Base-by-base conservation (phyloP, 169 alveolate genomes). In the Toxoplasma gondii region DNA sequence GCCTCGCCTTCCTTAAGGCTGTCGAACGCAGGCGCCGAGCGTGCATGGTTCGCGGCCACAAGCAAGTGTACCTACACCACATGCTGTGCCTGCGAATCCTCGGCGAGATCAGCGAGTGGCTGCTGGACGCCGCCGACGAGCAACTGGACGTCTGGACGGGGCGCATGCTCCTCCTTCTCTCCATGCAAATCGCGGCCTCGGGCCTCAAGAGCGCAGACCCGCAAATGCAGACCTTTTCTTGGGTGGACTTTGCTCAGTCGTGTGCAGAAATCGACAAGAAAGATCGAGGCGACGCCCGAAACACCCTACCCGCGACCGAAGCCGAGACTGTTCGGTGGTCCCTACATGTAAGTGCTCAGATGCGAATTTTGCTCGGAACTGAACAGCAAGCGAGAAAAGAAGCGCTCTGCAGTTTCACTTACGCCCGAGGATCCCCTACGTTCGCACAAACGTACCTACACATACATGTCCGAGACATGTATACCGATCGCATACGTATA, bases 61-160 rank as follows among this genome's bases (percentile, higher is more conserved):
- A 44, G 53, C 90, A 82, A 67, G 90, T 82, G 90, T 82, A 82
- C 38, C 69, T 82, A 4, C 90, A 41, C 67, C 70, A 5, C 78
- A 83, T 88, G 94, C 80, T 92, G 39, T 67, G 78, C 2, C 81
- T 92, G 78, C 92, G 94, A 43, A 80, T 92, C 22, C 69, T 92
- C 53, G 94, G 94, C 2, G 92, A 53, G 22, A 53, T 70, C 78
- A 69, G 94, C 54, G 92, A 83, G 43, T 83, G 92, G 94, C 88
- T 92, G 31, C 88, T 92, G 38, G 88, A 88, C 49, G 70, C 69
- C 54, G 94, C 94, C 41, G 94, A 92, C 45, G 88, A 88, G 41
- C 94, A 92, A 69, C 80, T 92, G 29, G 94, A 92, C 53, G 94
- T 88, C 34, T 92, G 94, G 94, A 36, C 94, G 16, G 94, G 94